Evolutionary conservation across 2,329 filamentous ascomycete genomes (phyloP), one percentile per base, ranked within the genome.

Genomic region (Verticillium klebahnii): DNA sequence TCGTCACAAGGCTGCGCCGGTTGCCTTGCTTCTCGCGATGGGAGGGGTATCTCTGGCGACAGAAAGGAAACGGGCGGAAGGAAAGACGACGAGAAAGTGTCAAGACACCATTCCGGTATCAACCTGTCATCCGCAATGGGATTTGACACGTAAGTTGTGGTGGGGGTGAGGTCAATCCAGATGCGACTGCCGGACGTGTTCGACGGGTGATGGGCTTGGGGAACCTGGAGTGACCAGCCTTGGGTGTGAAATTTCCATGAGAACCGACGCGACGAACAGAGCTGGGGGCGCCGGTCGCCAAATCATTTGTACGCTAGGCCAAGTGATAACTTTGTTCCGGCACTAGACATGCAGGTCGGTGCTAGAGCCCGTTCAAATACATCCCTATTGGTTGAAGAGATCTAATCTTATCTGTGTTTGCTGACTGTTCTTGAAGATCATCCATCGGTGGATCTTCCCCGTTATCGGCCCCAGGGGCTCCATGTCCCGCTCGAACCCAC

Each of bases 251-350:
- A 78, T 74, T 75, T 74, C 71, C 67, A 63, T 67, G 71, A 70
- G 71, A 19, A 52, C 8, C 45, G 45, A 52, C 45, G 45, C 68
- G 62, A 64, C 60, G 67, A 63, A 68, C 67, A 70, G 73, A 71
- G 70, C 76, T 73, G 77, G 77, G 77, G 72, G 66, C 71, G 66
- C 66, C 31, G 57, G 74, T 69, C 72, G 67, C 75, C 76, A 78
- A 79, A 73, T 72, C 75, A 72, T 75, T 69, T 29, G 65, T 62
- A 64, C 76, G 77, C 77, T 79, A 79, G 74, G 71, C 2, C 12
- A 1, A 57, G 75, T 62, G 73, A 71, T 7, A 78, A 74, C 56
- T 56, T 69, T 76, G n/a, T 65, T 74, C 74, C 76, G 73, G 40
- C 37, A 40, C 31, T 61, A 66, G 39, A 32, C 8, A 52, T 52